A percentile compares a stretch with the other conserved stretches of the same genome.
phyloP scores from a whole-genome alignment of 2,329 filamentous ascomycete species.

The Claviceps sp. region DNA sequence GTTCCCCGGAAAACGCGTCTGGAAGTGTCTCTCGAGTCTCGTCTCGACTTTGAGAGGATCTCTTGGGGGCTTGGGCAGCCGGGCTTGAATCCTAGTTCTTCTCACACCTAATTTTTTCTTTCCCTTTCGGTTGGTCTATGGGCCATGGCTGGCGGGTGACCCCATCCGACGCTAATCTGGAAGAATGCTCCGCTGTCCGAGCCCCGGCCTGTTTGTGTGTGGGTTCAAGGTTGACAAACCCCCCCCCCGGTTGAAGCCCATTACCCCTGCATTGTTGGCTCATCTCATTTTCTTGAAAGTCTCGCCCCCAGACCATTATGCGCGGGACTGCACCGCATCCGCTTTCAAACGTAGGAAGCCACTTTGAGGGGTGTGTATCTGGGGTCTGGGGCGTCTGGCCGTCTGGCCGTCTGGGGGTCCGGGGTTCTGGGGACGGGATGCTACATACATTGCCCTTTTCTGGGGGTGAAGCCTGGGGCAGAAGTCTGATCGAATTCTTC shows the following conservation, averaged over 20 bases:
- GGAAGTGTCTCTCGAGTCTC: not conserved
- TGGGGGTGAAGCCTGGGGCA: not conserved
- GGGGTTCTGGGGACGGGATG: not conserved
- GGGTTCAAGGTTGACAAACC: too few species aligned
- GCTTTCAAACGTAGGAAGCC: not conserved
- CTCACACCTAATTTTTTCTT: not conserved
- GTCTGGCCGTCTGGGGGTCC: too few species aligned
- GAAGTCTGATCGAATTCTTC: slow-evolving; percentile 2
- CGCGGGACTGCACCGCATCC: not conserved
- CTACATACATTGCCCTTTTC: not conserved
- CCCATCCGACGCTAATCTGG: not conserved
- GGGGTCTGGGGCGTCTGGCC: not conserved
- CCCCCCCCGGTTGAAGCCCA: too few species aligned
- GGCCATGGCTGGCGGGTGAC: not conserved
- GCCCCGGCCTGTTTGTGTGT: too few species aligned
- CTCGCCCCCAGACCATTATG: not conserved
- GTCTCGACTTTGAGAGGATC: not conserved
- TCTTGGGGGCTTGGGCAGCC: not conserved
- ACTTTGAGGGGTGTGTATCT: not conserved
- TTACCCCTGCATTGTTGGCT: slow-evolving; percentile 1
- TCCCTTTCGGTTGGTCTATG: not conserved
- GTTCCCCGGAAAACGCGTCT: slow-evolving; percentile 18
- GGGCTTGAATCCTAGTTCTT: not conserved
- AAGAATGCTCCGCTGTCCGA: not conserved
- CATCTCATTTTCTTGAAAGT: slow-evolving; percentile 1